Conservation (phyloP, 129 eudicot genomes). For the Ambrosia artemisiifolia region DNA sequence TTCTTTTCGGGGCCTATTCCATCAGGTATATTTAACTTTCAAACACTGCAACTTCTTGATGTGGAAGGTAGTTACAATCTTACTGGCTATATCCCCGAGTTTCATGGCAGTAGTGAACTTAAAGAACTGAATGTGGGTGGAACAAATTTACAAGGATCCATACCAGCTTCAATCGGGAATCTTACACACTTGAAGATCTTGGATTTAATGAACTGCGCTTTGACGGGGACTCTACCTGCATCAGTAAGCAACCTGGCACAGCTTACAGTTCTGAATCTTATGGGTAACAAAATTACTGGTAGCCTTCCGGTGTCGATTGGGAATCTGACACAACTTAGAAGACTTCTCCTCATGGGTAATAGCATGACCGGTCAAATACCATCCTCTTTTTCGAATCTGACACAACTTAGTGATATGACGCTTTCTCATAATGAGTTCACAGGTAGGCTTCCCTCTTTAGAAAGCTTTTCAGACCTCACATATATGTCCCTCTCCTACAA, state of each 20-base stretch:
- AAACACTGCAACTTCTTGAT: no score
- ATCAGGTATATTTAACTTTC: no score
- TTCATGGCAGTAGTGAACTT: constrained; percentile 22
- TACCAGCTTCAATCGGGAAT: constrained; percentile 37
- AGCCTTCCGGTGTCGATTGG: no score
- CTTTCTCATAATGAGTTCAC: background rate
- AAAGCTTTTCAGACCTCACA: constrained; percentile 16
- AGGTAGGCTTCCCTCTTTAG: constrained; percentile 18
- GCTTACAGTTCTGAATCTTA: constrained; percentile 11
- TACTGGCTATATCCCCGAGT: constrained; percentile 23
- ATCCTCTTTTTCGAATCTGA: no score
- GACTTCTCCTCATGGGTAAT: no score
- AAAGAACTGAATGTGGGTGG: background rate
- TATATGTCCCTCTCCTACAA: background rate
- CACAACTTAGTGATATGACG: no score
- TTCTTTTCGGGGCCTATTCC: no score
- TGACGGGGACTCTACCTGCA: constrained; percentile 25
- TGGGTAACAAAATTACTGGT: background rate
- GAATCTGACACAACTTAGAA: no score
- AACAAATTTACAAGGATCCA: constrained; percentile 30
- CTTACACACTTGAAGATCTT: constrained; percentile 11
- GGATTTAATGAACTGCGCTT: background rate
- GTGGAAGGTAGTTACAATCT: background rate
- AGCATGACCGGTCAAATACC: no score
- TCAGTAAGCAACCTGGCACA: constrained; percentile 30